phyloP scores from a whole-genome alignment of 1,284 basidiomycete genomes.

The Sanghuangporus weigelae region DNA sequence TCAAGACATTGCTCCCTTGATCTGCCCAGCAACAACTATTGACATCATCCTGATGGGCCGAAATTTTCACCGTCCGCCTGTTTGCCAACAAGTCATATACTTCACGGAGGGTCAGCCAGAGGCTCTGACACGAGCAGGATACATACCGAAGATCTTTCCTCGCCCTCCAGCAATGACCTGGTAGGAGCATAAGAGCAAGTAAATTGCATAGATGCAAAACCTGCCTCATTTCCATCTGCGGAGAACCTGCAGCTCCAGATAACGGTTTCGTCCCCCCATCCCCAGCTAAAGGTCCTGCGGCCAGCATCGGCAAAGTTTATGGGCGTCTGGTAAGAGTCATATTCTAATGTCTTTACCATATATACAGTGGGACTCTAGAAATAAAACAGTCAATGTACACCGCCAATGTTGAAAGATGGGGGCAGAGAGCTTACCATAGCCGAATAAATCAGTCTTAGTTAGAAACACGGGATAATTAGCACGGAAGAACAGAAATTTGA shows the following conservation, averaged over 20 bases:
- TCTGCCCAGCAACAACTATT: slow-evolving; percentile 98
- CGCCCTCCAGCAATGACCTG: slow-evolving; percentile 81
- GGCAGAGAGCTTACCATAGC: slow-evolving; percentile 55
- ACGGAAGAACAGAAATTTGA: not conserved
- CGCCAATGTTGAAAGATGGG: not conserved
- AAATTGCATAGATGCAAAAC: not conserved
- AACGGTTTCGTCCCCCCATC: slow-evolving; percentile 48
- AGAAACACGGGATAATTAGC: slow-evolving; percentile 11
- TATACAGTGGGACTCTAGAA: slow-evolving; percentile 69
- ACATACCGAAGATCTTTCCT: slow-evolving; percentile 71
- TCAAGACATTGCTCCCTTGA: slow-evolving; percentile 84
- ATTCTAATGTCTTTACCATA: slow-evolving; percentile 79
- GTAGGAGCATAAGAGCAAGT: slow-evolving; percentile 48
- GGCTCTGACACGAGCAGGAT: not conserved
- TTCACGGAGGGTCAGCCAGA: slow-evolving; percentile 26
- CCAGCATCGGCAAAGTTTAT: slow-evolving; percentile 64
- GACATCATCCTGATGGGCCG: slow-evolving; percentile 85
- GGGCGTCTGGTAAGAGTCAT: slow-evolving; percentile 63
- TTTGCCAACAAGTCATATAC: slow-evolving; percentile 89
- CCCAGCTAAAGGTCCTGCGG: slow-evolving; percentile 28
- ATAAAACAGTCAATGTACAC: slow-evolving; percentile 16
- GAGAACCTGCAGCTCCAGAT: slow-evolving; percentile 96
- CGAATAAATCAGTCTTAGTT: slow-evolving; percentile 78
- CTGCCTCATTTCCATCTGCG: slow-evolving; percentile 89
- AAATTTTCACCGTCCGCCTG: slow-evolving; percentile 75